A percentile compares a stretch with the other conserved stretches of the same genome.
Conservation (phyloP, 148 eudicot species). For the Dysphania ambrosioides region DNA sequence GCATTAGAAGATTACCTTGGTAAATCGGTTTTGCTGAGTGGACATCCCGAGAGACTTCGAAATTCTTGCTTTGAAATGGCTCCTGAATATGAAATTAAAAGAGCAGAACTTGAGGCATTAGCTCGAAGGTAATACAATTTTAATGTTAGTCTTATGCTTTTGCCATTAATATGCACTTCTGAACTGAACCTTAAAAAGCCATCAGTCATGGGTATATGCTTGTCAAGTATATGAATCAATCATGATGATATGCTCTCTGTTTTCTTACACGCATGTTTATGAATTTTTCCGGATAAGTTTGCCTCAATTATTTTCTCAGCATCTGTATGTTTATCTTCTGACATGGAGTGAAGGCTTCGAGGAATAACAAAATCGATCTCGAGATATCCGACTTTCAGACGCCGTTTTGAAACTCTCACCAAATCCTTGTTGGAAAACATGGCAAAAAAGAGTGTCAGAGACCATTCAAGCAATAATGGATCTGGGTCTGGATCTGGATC, state of each 20-base stretch:
- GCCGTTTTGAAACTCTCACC: slow-evolving; percentile 63
- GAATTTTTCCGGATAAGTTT: not conserved
- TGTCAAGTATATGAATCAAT: no score
- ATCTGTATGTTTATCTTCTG: not conserved
- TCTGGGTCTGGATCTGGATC: slow-evolving; percentile 30
- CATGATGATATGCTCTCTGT: not conserved
- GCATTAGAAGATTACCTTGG: slow-evolving; percentile 68
- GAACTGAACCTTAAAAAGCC: not conserved
- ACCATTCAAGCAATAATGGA: slow-evolving; percentile 24
- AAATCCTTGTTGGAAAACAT: slow-evolving; percentile 53
- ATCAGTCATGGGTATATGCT: not conserved
- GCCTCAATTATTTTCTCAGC: not conserved
- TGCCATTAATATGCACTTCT: not conserved
- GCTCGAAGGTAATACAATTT: slow-evolving; percentile 63
- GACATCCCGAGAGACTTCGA: slow-evolving; percentile 49
- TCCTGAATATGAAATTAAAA: slow-evolving; percentile 61
- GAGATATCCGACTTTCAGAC: slow-evolving; percentile 80
- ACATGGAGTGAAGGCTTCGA: slow-evolving; percentile 48
- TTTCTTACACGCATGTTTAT: not conserved
- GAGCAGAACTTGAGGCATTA: slow-evolving; percentile 83
- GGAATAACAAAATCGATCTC: slow-evolving; percentile 85
- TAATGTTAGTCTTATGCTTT: not conserved
- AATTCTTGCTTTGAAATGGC: slow-evolving; percentile 34
- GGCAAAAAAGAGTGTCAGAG: slow-evolving; percentile 44
- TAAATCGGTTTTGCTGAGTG: slow-evolving; percentile 54